These are phyloP conservation scores for Amoeboaphelidium protococcarum DNA, from an alignment of 371 early-diverging fungal genomes.

Conservation along the genomic window DNA sequence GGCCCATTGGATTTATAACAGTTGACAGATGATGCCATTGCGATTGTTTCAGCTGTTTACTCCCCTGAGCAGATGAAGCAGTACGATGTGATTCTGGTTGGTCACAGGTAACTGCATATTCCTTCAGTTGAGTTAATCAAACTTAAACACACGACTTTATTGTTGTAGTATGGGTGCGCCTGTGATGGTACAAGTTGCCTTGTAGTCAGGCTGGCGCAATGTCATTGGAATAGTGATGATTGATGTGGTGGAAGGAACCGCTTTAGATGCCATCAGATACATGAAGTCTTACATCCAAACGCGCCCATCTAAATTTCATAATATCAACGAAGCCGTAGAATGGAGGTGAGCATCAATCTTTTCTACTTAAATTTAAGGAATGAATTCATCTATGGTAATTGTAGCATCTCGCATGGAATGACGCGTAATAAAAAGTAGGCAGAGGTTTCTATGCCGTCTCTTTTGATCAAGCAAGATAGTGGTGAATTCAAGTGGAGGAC, in stretches of 20 bases:
- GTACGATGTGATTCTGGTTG: slow-evolving; percentile 41
- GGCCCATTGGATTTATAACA: not conserved
- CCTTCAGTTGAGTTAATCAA: not conserved
- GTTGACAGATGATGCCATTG: not conserved
- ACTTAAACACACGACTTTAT: not conserved
- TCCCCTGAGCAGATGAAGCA: slow-evolving; percentile 22
- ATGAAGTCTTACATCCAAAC: slow-evolving; percentile 29
- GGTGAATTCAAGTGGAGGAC: slow-evolving; percentile 1
- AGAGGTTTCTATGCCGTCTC: slow-evolving; percentile 39
- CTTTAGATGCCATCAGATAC: slow-evolving; percentile 38
- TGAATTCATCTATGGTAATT: not conserved
- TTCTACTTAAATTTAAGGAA: not conserved
- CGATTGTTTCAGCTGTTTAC: slow-evolving; percentile 17
- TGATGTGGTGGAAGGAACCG: slow-evolving; percentile 70
- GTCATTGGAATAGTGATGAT: slow-evolving; percentile 43
- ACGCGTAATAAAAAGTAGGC: slow-evolving; percentile 40
- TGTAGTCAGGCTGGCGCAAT: slow-evolving; percentile 17
- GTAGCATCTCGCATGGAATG: slow-evolving; percentile 26
- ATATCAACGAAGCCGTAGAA: slow-evolving; percentile 29
- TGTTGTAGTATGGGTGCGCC: not conserved
- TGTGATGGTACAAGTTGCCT: slow-evolving; percentile 8
- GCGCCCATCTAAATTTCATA: slow-evolving; percentile 29
- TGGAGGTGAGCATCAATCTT: slow-evolving; percentile 18
- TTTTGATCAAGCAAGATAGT: not conserved
- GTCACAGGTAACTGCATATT: slow-evolving; percentile 32